These are phyloP conservation scores for Fraxinus sp. DNA, from an alignment of 305 asterid species.

Conservation along the genomic window DNA sequence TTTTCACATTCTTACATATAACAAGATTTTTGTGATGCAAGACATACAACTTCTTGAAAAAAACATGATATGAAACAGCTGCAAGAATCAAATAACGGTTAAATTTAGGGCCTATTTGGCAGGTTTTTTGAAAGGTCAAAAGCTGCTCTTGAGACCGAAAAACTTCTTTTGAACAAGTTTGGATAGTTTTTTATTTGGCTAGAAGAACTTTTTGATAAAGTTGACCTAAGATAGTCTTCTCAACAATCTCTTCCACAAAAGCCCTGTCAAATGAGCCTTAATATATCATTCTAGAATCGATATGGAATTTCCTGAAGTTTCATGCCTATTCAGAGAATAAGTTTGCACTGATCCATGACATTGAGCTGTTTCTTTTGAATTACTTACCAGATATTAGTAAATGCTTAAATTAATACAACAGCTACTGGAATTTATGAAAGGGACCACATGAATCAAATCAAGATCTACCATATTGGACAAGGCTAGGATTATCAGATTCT, in stretches of 20 bases:
- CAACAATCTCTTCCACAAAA: neutral
- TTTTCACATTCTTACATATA: too few species aligned
- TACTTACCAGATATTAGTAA: slow-evolving; percentile 30
- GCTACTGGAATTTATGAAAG: slow-evolving; percentile 29
- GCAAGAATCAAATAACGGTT: neutral
- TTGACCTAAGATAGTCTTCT: neutral
- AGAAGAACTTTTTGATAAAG: neutral
- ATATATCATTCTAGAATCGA: neutral
- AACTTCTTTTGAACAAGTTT: neutral
- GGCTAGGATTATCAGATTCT: slow-evolving; percentile 16
- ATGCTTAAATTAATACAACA: slow-evolving; percentile 29
- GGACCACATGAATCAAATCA: slow-evolving; percentile 32
- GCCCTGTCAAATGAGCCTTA: neutral
- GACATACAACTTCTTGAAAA: neutral
- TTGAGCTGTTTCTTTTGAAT: neutral
- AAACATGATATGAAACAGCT: neutral
- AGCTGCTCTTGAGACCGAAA: neutral
- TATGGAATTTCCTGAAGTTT: neutral
- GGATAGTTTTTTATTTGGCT: neutral
- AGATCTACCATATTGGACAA: neutral
- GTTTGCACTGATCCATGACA: neutral
- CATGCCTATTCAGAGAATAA: neutral
- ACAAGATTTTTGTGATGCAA: neutral
- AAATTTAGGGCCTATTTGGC: neutral
- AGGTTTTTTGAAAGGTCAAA: neutral